Base-by-base conservation (phyloP, 2,329 filamentous ascomycete species). In the Domatiomyces catenatus region DNA sequence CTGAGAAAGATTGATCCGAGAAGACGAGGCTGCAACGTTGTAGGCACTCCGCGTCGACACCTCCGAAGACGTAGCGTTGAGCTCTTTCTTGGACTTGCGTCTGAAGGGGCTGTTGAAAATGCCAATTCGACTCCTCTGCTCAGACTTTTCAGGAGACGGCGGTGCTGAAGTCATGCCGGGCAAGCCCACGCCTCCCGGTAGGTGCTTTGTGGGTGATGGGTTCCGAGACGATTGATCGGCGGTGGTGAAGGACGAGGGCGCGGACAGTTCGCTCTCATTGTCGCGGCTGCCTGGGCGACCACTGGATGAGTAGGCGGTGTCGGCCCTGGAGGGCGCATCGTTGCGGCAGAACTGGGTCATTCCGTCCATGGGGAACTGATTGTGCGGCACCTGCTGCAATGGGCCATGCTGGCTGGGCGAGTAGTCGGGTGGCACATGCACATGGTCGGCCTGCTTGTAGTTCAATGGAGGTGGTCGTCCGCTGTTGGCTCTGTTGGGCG, bases 311-410 rank as follows among this genome's bases (percentile, higher is more conserved):
- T 59, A 28, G 19, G 76, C 75, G 22, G 82, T 83, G 67, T 75
- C 88, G 67, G 69, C 78, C 68, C 82, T 80, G n/a, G 80, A 83
- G 47, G 75, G 75, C 1, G 48, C 77, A 3, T 81, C 84, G 42
- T 85, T 81, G 53, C 88, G 81, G 67, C 90, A 96, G 55, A 95
- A 83, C 79, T 96, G 94, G 0, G 90, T 95, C 88, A 96, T 96
- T 3, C 89, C 90, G 63, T 96, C 90, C 66, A 84, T 79, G 0
- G 90, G 89, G 64, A 95, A 95, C 8, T 92, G 87, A 60, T 96
- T 93, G 61, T 95, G 88, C 12, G 90, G 88, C 2, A 94, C 77
- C 12, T 79, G 69, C 3, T 80, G 74, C 53, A 86, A 78, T 20
- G 81, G 75, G 2, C 75, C 76, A 59, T 77, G 75, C 56, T 88